These are phyloP conservation scores for Copromyces sp. DNA, from an alignment of 495 filamentous ascomycete species.

Conservation along the genomic window DNA sequence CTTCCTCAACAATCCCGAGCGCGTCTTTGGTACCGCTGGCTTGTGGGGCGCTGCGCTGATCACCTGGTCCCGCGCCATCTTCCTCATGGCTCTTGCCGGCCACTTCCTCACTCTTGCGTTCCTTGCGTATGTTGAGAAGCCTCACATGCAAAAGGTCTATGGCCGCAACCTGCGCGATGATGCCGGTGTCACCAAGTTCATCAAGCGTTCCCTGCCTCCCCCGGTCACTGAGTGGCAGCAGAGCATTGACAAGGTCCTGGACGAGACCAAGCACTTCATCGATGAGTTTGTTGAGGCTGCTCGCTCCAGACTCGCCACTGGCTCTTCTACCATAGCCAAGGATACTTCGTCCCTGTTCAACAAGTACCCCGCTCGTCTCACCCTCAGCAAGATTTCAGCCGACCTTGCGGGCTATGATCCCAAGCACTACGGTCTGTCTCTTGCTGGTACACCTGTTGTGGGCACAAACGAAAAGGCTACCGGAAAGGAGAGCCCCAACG, in stretches of 20 bases:
- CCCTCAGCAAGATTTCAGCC: slow-evolving; percentile 68
- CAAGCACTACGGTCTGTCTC: slow-evolving; percentile 65
- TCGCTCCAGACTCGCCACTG: slow-evolving; percentile 76
- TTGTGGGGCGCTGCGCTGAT: slow-evolving; percentile 93
- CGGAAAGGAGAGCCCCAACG: slow-evolving; percentile 36
- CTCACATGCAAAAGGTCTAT: slow-evolving; percentile 98
- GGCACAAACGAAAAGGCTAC: slow-evolving; percentile 40
- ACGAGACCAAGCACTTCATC: slow-evolving; percentile 73
- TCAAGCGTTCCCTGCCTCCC: slow-evolving; percentile 81
- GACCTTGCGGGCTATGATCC: slow-evolving; percentile 79
- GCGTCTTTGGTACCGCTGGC: slow-evolving; percentile 87
- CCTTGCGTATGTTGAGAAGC: slow-evolving; percentile 87
- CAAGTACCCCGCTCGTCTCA: slow-evolving; percentile 80
- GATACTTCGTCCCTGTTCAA: slow-evolving; percentile 85
- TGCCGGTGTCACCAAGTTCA: slow-evolving; percentile 81
- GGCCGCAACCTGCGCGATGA: slow-evolving; percentile 72
- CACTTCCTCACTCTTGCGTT: slow-evolving; percentile 79
- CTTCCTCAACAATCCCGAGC: slow-evolving; percentile 94
- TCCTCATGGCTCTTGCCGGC: slow-evolving; percentile 72
- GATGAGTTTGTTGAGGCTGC: slow-evolving; percentile 85
- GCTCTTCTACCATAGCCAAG: slow-evolving; percentile 75
- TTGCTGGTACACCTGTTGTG: slow-evolving; percentile 55
- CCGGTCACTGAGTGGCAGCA: slow-evolving; percentile 61
- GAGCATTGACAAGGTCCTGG: slow-evolving; percentile 77
- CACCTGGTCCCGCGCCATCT: slow-evolving; percentile 73